Percentiles rank a stretch among this genome's conserved stretches.
Conservation (phyloP, 1,284 basidiomycete species). For the Schizophyllum amplum region DNA sequence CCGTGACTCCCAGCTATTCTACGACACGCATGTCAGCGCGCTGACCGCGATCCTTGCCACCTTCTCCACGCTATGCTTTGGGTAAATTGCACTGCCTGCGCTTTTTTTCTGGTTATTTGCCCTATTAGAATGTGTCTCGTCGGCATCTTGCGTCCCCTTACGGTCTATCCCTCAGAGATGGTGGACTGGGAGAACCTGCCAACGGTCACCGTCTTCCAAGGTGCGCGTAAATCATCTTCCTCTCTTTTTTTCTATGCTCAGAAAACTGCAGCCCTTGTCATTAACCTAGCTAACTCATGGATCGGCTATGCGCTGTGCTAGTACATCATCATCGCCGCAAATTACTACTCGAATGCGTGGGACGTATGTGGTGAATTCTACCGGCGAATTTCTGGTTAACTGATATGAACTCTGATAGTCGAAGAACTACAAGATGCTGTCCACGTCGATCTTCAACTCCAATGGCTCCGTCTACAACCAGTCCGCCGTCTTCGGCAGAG, state of each 20-base stretch:
- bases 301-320: constrained; percentile 48
- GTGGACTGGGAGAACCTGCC: constrained; percentile 62
- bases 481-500: constrained; percentile 41
- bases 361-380: constrained; percentile 28
- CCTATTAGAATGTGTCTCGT: constrained; percentile 45
- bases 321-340: constrained; percentile 39
- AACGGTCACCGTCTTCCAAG: constrained; percentile 55
- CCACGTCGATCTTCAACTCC: constrained; percentile 49
- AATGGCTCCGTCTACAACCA: constrained; percentile 53
- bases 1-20: constrained; percentile 41
- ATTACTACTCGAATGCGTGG: constrained; percentile 57
- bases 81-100: constrained; percentile 23
- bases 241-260: no score
- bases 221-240: constrained; percentile 23
- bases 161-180: constrained; percentile 66
- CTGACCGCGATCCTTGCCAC: constrained; percentile 55
- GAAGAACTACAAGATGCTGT: constrained; percentile 51
- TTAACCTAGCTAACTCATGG: constrained; percentile 42
- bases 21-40: constrained; percentile 45
- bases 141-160: constrained; percentile 47
- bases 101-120: background rate
- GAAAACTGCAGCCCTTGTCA: no score
- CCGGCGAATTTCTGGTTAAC: background rate
- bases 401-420: constrained; percentile 30
- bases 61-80: constrained; percentile 59